These are phyloP conservation scores for Xerocomellus chrysenteron DNA, from an alignment of 768 basidiomycete species.

Conservation along the genomic window DNA sequence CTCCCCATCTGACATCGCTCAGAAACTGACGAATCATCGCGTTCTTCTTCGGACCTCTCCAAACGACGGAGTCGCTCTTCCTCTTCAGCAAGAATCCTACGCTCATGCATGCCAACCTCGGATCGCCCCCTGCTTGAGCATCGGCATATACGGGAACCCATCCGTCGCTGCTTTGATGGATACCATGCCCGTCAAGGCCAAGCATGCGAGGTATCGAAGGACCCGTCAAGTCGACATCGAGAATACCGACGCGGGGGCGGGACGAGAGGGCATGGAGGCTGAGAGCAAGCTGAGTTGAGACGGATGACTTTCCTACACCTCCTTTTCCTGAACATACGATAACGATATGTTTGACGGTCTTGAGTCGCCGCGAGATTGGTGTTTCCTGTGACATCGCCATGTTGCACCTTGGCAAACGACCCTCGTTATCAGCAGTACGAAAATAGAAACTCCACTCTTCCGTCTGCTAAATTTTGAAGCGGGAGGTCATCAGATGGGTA, in stretches of 20 bases:
- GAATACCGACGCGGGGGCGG: constrained; percentile 74
- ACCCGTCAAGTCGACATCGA: constrained; percentile 92
- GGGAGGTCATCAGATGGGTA: no score
- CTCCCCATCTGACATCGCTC: constrained; percentile 93
- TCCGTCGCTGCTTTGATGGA: constrained; percentile 91
- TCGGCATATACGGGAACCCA: constrained; percentile 99
- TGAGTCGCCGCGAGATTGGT: constrained; percentile 69
- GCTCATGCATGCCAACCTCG: constrained; percentile 90
- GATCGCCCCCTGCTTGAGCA: constrained; percentile 45
- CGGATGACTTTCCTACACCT: constrained; percentile 98
- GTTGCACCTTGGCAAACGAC: not conserved
- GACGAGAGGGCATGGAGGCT: constrained; percentile 73
- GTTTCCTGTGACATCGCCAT: constrained; percentile 41
- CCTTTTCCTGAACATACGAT: constrained; percentile 96
- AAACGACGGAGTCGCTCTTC: constrained; percentile 91
- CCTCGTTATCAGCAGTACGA: no score
- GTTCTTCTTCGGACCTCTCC: constrained; percentile 98
- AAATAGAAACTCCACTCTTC: no score
- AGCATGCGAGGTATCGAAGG: constrained; percentile 96
- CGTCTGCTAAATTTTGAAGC: no score
- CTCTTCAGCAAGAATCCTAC: constrained; percentile 93
- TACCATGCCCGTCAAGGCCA: constrained; percentile 80
- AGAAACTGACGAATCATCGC: constrained; percentile 97
- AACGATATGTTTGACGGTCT: constrained; percentile 78
- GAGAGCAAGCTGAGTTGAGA: constrained; percentile 88